Percentiles rank a stretch among this genome's conserved stretches.
These are phyloP conservation scores for Geranium brycei DNA, from an alignment of 345 rosid genomes.

Conservation along the genomic window DNA sequence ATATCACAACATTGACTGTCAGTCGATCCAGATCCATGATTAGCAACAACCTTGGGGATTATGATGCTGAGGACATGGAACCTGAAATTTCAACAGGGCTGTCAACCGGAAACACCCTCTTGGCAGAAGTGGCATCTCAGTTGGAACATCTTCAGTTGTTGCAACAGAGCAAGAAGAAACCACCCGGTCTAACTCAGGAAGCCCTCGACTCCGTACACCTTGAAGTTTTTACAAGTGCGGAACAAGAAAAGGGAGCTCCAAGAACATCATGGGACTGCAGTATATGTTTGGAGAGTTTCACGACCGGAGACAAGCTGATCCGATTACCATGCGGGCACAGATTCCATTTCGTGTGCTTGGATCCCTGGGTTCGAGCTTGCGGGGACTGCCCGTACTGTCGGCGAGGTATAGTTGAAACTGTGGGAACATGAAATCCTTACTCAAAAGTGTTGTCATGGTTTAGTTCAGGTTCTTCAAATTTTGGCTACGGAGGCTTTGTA, in stretches of 20 bases:
- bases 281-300: conserved; percentile 79
- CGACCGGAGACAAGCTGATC: conserved; percentile 43
- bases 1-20: not conserved
- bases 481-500: no score
- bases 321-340: conserved; percentile 54
- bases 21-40: not conserved
- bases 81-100: not conserved
- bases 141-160: not conserved
- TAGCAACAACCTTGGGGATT: not conserved
- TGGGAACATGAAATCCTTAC: no score
- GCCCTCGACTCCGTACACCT: conserved; percentile 34
- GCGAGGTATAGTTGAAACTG: conserved; percentile 19
- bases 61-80: not conserved
- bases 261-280: conserved; percentile 42
- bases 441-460: no score
- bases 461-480: no score
- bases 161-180: conserved; percentile 36
- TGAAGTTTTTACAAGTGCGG: conserved; percentile 25
- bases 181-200: conserved; percentile 60
- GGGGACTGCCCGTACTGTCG: conserved; percentile 96
- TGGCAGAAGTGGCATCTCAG: conserved; percentile 11
- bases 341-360: conserved; percentile 66
- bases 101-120: not conserved
- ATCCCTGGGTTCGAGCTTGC: conserved; percentile 77
- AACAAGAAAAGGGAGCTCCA: conserved; percentile 7